phyloP scores from a whole-genome alignment of 805 yeast species.

The Candida gorgasii region DNA sequence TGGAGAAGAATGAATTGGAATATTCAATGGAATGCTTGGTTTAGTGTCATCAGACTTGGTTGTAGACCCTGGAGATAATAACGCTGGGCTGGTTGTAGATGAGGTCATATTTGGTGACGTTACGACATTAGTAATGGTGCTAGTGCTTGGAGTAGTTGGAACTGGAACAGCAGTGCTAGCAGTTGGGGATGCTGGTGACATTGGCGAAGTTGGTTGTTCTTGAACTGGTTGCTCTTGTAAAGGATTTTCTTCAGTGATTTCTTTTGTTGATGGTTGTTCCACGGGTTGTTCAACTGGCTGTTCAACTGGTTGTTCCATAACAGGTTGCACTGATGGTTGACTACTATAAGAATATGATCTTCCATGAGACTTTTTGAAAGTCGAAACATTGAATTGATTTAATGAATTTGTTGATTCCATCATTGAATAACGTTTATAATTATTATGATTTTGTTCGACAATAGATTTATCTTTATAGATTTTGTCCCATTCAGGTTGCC shows the following conservation, averaged over 20 bases:
- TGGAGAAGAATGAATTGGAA: slow-evolving; percentile 5
- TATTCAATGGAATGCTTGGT: not conserved
- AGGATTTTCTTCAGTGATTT: not conserved
- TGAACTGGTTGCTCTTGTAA: not conserved
- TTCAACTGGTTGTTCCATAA: not conserved
- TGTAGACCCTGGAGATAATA: not conserved
- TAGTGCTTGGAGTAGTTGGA: not conserved
- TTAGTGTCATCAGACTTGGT: not conserved
- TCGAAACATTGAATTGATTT: slow-evolving; percentile 30
- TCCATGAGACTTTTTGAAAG: slow-evolving; percentile 23
- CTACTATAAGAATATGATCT: slow-evolving; percentile 31
- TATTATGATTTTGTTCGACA: slow-evolving; percentile 15
- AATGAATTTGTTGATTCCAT: slow-evolving; percentile 38
- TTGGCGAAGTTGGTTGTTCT: slow-evolving; percentile 1
- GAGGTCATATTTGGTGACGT: not conserved
- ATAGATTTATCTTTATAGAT: slow-evolving; percentile 33
- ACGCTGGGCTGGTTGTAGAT: not conserved
- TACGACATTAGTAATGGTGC: not conserved
- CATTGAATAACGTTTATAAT: slow-evolving; percentile 48
- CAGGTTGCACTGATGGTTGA: slow-evolving; percentile 8
- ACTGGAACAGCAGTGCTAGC: not conserved
- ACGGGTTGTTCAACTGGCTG: not conserved
- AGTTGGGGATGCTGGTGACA: not conserved
- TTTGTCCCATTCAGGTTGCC: slow-evolving; percentile 90
- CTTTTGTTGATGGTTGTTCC: not conserved